Evolutionary conservation across 768 basidiomycete genomes (phyloP).

Genomic region (Serendipita sp.): DNA sequence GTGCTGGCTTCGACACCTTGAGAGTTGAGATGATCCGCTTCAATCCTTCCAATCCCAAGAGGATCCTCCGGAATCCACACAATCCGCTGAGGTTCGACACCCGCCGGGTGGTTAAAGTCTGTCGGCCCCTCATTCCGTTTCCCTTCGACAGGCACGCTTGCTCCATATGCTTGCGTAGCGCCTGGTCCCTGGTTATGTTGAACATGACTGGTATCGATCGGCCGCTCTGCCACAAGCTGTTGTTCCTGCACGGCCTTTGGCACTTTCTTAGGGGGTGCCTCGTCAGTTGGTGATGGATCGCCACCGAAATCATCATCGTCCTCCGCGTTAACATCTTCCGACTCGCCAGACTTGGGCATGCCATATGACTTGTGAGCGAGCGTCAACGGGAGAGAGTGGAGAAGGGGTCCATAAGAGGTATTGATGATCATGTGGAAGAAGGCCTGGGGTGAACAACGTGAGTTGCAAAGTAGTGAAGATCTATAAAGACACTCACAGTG

Average conservation of each 20-base stretch:
- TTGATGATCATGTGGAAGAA: slow-evolving; percentile 61
- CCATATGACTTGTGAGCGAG: slow-evolving; percentile 55
- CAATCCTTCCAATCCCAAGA: slow-evolving; percentile 43
- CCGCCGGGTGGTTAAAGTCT: slow-evolving; percentile 75
- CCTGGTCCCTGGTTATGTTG: slow-evolving; percentile 14
- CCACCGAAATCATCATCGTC: slow-evolving; percentile 8
- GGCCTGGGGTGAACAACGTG: slow-evolving; percentile 26
- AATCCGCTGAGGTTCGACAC: slow-evolving; percentile 50
- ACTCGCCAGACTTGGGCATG: slow-evolving; percentile 14
- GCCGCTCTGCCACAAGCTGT: background rate
- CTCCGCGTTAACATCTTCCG: slow-evolving; percentile 9
- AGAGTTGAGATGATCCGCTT: slow-evolving; percentile 39
- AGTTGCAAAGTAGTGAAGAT: background rate
- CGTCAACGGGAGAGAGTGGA: slow-evolving; percentile 58
- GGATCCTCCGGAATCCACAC: slow-evolving; percentile 77
- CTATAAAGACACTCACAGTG: slow-evolving; percentile 39
- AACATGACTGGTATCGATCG: slow-evolving; percentile 6
- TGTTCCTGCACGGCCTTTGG: slow-evolving; percentile 1
- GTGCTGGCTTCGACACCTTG: slow-evolving; percentile 36
- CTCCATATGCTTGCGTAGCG: background rate
- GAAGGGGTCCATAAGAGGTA: slow-evolving; percentile 66
- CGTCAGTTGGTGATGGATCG: slow-evolving; percentile 15
- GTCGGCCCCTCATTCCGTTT: slow-evolving; percentile 18
- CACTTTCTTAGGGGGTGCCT: slow-evolving; percentile 13
- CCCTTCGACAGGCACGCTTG: slow-evolving; percentile 11